phyloP scores from a whole-genome alignment of 2,329 filamentous ascomycete genomes.

The Alternaria sp. region DNA sequence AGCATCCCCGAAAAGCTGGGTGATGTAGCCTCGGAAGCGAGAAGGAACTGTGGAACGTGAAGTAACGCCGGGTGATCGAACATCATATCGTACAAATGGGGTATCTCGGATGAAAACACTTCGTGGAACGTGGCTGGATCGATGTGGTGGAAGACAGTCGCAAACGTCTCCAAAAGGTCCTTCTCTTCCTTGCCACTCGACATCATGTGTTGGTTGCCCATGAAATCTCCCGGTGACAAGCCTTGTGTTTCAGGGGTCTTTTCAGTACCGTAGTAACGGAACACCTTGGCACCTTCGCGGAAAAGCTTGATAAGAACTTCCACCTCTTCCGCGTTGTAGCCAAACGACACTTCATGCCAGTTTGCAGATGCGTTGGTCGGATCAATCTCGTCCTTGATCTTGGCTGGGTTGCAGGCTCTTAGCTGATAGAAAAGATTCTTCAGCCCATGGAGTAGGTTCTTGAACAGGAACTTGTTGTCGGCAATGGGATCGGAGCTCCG shows the following conservation, averaged over 20 bases:
- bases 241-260: conserved; percentile 77
- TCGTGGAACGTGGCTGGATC: conserved; percentile 98
- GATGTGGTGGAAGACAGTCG: conserved; percentile 97
- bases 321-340: conserved; percentile 96
- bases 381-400: conserved; percentile 68
- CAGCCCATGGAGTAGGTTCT: conserved; percentile 91
- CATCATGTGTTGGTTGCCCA: conserved; percentile 93
- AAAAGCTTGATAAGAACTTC: conserved; percentile 96
- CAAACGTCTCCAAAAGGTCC: conserved; percentile 94
- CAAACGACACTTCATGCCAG: conserved; percentile 94
- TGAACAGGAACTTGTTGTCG: conserved; percentile 98
- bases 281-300: conserved; percentile 93
- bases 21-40: conserved; percentile 97
- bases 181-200: conserved; percentile 96
- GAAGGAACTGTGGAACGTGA: conserved; percentile 96
- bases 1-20: conserved; percentile 99
- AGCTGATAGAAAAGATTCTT: conserved; percentile 98
- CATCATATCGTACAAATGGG: conserved; percentile 95
- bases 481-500: conserved; percentile 86
- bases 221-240: conserved; percentile 84
- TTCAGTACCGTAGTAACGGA: conserved; percentile 94
- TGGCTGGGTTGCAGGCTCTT: conserved; percentile 79
- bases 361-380: conserved; percentile 79
- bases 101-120: conserved; percentile 97
- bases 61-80: conserved; percentile 94